Percentiles rank a stretch among this genome's conserved stretches.
phyloP scores from a whole-genome alignment of 179 eudicot species.

The Beta macrorhiza region DNA sequence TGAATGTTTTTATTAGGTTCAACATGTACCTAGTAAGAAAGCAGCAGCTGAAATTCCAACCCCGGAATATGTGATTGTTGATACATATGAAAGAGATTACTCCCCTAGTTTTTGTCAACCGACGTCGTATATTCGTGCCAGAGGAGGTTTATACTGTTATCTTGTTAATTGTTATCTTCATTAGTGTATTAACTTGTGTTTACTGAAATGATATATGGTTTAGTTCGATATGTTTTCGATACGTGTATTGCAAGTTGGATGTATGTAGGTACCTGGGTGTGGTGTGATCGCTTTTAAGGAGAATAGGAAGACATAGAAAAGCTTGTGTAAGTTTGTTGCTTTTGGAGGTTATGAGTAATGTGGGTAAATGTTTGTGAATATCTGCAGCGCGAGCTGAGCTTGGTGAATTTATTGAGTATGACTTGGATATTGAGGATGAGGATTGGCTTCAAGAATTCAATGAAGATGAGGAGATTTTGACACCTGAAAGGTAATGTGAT shows the following conservation, averaged over 20 bases:
- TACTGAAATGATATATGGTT: not conserved
- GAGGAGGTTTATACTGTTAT: conserved; percentile 67
- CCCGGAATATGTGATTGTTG: conserved; percentile 67
- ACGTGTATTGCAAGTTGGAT: not conserved
- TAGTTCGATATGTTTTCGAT: not conserved
- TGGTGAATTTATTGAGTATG: conserved; percentile 97
- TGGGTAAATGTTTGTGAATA: conserved; percentile 20
- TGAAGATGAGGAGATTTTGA: conserved; percentile 54
- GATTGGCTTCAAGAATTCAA: conserved; percentile 89
- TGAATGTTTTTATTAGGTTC: conserved; percentile 38
- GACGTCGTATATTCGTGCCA: conserved; percentile 77
- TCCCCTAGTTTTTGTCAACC: conserved; percentile 67
- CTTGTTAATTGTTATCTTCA: not conserved
- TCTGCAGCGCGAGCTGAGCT: conserved; percentile 86
- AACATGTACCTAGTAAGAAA: conserved; percentile 63
- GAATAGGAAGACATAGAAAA: not conserved
- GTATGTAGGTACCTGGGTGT: not conserved
- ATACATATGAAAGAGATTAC: conserved; percentile 82
- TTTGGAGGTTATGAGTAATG: not conserved
- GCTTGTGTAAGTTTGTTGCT: not conserved
- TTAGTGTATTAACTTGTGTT: not conserved
- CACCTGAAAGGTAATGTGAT: conserved; percentile 65
- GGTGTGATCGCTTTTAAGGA: not conserved
- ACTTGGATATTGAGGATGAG: conserved; percentile 93
- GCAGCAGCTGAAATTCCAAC: conserved; percentile 76